These are phyloP conservation scores for Globisporangium sylvaticum DNA, from an alignment of 352 stramenopile genomes.

Conservation along the genomic window DNA sequence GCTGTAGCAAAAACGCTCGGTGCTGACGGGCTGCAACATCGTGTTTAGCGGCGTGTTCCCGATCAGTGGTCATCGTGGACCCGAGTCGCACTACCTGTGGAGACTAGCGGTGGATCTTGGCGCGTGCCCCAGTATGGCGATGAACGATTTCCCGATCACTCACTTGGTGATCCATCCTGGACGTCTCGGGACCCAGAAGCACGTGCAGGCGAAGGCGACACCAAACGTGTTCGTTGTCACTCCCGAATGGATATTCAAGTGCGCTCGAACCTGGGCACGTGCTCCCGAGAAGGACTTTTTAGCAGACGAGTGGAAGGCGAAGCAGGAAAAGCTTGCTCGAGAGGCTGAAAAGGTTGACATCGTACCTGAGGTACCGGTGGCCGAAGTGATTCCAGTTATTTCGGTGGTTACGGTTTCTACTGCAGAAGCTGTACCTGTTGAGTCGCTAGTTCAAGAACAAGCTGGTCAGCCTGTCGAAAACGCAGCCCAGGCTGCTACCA, in stretches of 20 bases:
- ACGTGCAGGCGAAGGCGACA: slow-evolving; percentile 66
- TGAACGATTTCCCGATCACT: slow-evolving; percentile 77
- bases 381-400: background rate
- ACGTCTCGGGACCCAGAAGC: slow-evolving; percentile 77
- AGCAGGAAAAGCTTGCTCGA: slow-evolving; percentile 22
- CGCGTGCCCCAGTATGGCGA: slow-evolving; percentile 54
- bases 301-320: slow-evolving; percentile 58
- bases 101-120: slow-evolving; percentile 68
- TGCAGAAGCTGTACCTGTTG: background rate
- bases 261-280: slow-evolving; percentile 60
- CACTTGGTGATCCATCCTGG: slow-evolving; percentile 82
- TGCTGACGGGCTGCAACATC: slow-evolving; percentile 60
- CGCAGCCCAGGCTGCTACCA: background rate
- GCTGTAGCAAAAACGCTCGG: slow-evolving; percentile 60
- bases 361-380: slow-evolving; percentile 6
- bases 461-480: background rate
- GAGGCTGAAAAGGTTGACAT: slow-evolving; percentile 17
- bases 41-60: slow-evolving; percentile 84
- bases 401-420: background rate
- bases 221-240: slow-evolving; percentile 60
- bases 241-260: slow-evolving; percentile 80
- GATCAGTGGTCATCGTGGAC: slow-evolving; percentile 43
- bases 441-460: background rate
- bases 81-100: slow-evolving; percentile 75
- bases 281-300: slow-evolving; percentile 63